These are phyloP conservation scores for Chaetomiaceae sp. DNA, from an alignment of 2,329 filamentous ascomycete genomes.

Conservation along the genomic window DNA sequence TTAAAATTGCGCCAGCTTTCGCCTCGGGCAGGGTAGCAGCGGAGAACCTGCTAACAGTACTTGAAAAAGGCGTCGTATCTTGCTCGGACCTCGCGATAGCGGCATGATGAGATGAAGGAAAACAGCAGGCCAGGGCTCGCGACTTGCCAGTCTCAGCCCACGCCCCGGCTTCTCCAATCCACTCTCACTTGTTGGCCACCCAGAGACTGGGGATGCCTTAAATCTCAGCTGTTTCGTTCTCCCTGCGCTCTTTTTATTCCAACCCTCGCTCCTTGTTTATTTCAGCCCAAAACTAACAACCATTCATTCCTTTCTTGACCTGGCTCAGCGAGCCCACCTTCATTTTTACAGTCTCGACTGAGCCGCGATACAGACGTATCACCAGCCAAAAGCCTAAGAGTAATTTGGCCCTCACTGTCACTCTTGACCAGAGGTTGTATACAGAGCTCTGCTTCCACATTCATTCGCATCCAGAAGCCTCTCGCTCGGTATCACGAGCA, in stretches of 20 bases:
- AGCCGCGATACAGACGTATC: background rate
- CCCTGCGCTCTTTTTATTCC: constrained; percentile 7
- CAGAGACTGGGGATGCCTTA: constrained; percentile 11
- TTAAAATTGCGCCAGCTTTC: background rate
- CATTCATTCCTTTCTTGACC: constrained; percentile 27
- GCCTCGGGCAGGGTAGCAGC: background rate
- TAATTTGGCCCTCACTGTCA: background rate
- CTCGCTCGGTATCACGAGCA: background rate
- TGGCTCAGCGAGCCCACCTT: constrained; percentile 24
- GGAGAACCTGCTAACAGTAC: background rate
- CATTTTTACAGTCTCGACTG: constrained; percentile 9
- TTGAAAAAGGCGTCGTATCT: background rate
- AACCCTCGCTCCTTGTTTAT: constrained; percentile 10
- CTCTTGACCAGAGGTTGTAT: background rate
- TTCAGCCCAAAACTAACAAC: constrained; percentile 9
- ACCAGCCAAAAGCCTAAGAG: background rate
- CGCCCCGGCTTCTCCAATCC: background rate
- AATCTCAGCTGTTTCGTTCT: constrained; percentile 3
- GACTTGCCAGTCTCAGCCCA: background rate
- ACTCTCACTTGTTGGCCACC: constrained; percentile 10
- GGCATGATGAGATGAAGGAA: background rate
- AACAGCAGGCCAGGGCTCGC: background rate
- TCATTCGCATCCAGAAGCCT: background rate
- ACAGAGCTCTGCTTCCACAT: background rate
- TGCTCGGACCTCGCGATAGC: background rate